phyloP scores from a whole-genome alignment of 805 yeast genomes.

The Kodamaea laetipori region DNA sequence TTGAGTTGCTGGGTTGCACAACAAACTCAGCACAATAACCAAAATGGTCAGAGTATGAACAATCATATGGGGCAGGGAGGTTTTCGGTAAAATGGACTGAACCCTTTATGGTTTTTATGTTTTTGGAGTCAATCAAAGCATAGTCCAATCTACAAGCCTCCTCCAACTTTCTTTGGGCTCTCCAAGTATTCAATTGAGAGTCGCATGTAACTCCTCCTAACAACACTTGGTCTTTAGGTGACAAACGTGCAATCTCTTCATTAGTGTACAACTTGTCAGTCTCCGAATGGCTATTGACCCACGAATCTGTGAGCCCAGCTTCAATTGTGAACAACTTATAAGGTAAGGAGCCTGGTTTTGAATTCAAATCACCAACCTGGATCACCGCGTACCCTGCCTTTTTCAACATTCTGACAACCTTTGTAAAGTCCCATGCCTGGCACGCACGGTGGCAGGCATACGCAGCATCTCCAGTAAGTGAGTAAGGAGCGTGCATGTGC shows the following conservation, averaged over 20 bases:
- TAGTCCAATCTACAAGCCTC: slow-evolving; percentile 92
- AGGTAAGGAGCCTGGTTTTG: slow-evolving; percentile 84
- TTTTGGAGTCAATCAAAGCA: slow-evolving; percentile 68
- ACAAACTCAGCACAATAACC: slow-evolving; percentile 55
- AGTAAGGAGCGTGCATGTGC: slow-evolving; percentile 97
- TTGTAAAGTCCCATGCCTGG: slow-evolving; percentile 95
- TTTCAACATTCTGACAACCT: slow-evolving; percentile 58
- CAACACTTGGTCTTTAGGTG: slow-evolving; percentile 55
- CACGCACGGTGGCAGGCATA: slow-evolving; percentile 88
- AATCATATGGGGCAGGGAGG: slow-evolving; percentile 50
- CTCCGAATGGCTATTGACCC: slow-evolving; percentile 69
- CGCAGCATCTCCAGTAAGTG: slow-evolving; percentile 79
- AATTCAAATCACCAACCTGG: slow-evolving; percentile 91
- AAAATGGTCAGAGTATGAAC: slow-evolving; percentile 91
- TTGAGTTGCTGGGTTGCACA: slow-evolving; percentile 16
- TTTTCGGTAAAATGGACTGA: slow-evolving; percentile 72
- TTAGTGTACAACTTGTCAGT: slow-evolving; percentile 25
- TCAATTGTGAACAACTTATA: slow-evolving; percentile 69
- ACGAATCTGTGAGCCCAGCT: slow-evolving; percentile 74
- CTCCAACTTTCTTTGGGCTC: slow-evolving; percentile 51
- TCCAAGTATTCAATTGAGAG: slow-evolving; percentile 84
- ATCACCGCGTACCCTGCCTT: slow-evolving; percentile 82
- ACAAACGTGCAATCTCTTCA: slow-evolving; percentile 29
- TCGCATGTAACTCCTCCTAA: slow-evolving; percentile 90
- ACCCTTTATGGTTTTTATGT: slow-evolving; percentile 59